A percentile compares a stretch with the other conserved stretches of the same genome.
Conservation (phyloP, 2,329 filamentous ascomycete genomes). For the Byssochlamys sp. region DNA sequence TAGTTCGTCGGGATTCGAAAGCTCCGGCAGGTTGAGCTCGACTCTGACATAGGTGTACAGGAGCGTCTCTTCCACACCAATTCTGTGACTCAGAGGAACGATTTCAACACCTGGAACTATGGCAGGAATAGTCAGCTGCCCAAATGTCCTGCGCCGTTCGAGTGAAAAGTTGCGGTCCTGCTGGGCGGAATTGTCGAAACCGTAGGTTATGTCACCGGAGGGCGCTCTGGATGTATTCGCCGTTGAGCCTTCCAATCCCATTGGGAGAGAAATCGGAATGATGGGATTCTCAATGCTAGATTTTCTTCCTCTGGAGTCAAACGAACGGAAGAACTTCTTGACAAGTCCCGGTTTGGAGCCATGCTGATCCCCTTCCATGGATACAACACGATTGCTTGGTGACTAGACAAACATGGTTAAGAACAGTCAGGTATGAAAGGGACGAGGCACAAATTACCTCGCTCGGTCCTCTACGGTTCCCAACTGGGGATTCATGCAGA, state of each 20-base stretch:
- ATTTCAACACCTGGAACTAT: background rate
- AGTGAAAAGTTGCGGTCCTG: background rate
- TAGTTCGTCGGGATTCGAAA: constrained; percentile 6
- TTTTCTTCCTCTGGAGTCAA: constrained; percentile 3
- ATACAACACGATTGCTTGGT: background rate
- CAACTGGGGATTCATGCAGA: background rate
- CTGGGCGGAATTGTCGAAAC: background rate
- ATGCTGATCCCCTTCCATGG: background rate
- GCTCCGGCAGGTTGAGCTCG: constrained; percentile 26
- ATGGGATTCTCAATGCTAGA: background rate
- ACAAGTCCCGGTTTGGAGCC: background rate
- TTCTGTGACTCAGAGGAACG: background rate
- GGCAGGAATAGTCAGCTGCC: background rate
- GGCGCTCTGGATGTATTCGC: background rate
- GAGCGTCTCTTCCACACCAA: background rate
- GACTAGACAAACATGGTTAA: background rate
- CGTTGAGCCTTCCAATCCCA: background rate
- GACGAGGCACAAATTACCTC: background rate
- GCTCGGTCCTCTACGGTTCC: background rate
- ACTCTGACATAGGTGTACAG: constrained; percentile 21
- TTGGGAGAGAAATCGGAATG: background rate
- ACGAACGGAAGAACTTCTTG: constrained; percentile 4
- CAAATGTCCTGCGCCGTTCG: background rate
- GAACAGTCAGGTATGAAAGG: background rate
- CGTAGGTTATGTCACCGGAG: background rate